Evolutionary conservation across 805 yeast species (phyloP), one percentile per base, ranked within the genome.

Genomic region (Peterozyma xylosa): DNA sequence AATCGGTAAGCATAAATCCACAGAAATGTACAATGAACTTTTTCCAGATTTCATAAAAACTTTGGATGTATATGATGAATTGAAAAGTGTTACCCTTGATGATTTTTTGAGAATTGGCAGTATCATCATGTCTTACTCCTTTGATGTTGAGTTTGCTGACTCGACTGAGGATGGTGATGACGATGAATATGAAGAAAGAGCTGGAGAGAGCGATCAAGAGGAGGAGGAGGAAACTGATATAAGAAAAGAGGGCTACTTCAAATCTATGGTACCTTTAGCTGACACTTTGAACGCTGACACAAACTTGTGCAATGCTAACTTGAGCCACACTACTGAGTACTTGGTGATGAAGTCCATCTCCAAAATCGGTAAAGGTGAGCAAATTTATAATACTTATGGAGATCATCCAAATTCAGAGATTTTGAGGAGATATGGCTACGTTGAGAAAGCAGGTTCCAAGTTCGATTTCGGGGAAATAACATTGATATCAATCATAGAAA

Each of bases 191-290:
- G 59, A 61, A 16, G 65, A 60, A 6, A 59, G 52, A 3, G 56
- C 48, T 2, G 54, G 47, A 1, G 59, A 51, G 1, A 49, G 52
- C 3, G 48, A 45, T 1, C 51, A 48, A 4, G 50, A 42, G 5
- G 54, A 49, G 2, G 62, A 57, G 3, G 67, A 58, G 2, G 55
- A 54, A 1, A 64, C 56, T 5, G 64, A 56, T 1, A 70, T 57
- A 17, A 68, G 58, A 33, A 70, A 64, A 30, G 66, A 61, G 11
- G 64, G 70, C 3, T 76, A 68, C 47, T 65, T 73, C 50, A 90
- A 90, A 58, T 82, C 95, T 0, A 83, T 93, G 96, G 88, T 90
- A 3, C 96, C 98, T 0, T 66, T 89, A 38, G 98, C 98, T 0
- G 99, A 91, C 57, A 80, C 87, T 17, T 65, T 93, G 47, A 91